Evolutionary conservation across 495 filamentous ascomycete species (phyloP), one percentile per base, ranked within the genome.

Genomic region (Talaromyces nanjingensis): DNA sequence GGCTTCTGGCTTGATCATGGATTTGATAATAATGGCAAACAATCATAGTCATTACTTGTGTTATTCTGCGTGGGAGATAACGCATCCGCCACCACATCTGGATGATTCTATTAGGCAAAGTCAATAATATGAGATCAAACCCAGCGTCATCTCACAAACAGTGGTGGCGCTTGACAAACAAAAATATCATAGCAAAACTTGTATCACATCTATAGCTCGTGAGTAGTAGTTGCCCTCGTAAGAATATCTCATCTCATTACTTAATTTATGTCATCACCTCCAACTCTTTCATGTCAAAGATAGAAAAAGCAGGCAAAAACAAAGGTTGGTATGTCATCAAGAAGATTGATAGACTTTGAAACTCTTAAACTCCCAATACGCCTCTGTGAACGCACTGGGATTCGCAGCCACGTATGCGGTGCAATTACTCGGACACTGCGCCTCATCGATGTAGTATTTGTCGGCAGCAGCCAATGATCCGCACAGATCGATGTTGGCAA

Each of bases 401-500:
- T 77, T 75, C 34, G 64, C 69, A 14, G 76, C 73, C 4, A 82
- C 81, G 65, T 77, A 82, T 2, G 73, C 66, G 18, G 65, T 37
- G 59, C 81, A 83, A 0, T 67, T 74, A 2, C 68, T 76, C 2
- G 81, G 81, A 70, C 81, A 83, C 9, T 70, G 53, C 29, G 74
- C 76, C 65, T 76, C 63, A n/a, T 73, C 59, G 7, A 66, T 72
- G 64, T 83, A 83, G 53, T 71, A 72, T 60, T 69, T 67, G 6
- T 64, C 45, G 45, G 68, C 62, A 9, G 68, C 79, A 5, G 73
- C 80, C 34, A 75, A 68, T 22, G 74, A 56, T 0, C 81, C 81
- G 60, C 81, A 83, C 2, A 83, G 71, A 67, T 81, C 79, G 62
- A 83, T 84, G 64, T 84, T 83, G 2, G 69, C 76, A 62, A 84